Conservation (phyloP, 2,329 filamentous ascomycete genomes). For the Neofusicoccum sp. region DNA sequence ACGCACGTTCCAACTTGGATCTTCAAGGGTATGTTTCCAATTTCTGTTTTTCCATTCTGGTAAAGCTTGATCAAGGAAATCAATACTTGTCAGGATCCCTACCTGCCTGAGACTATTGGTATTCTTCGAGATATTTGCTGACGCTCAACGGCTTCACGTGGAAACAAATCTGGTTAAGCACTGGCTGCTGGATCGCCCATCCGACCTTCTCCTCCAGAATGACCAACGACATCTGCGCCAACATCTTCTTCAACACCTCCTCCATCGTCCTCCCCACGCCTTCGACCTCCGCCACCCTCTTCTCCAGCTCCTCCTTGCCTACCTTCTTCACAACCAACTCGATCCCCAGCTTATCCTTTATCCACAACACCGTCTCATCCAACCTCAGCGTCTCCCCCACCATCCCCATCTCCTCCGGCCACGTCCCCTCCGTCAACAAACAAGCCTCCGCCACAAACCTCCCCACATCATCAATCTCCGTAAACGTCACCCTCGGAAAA, state of each 20-base stretch:
- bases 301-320: background rate
- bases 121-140: background rate
- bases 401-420: constrained; percentile 32
- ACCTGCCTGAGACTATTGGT: background rate
- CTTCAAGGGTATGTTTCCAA: too few species aligned
- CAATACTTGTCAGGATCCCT: background rate
- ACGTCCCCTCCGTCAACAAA: constrained; percentile 26
- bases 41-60: too few species aligned
- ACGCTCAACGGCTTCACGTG: constrained; percentile 16
- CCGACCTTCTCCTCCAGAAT: constrained; percentile 19
- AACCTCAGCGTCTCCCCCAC: constrained; percentile 31
- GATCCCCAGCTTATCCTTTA: constrained; percentile 6
- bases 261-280: background rate
- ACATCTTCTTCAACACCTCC: constrained; percentile 23
- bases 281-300: background rate
- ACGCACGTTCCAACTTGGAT: too few species aligned
- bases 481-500: constrained; percentile 30
- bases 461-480: constrained; percentile 34
- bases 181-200: background rate
- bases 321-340: background rate
- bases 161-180: constrained; percentile 11
- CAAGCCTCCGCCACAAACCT: constrained; percentile 33
- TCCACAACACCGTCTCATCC: constrained; percentile 26
- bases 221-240: constrained; percentile 20
- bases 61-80: background rate